phyloP scores from a whole-genome alignment of 169 alveolate species.

The Cryptosporidium sp. region DNA sequence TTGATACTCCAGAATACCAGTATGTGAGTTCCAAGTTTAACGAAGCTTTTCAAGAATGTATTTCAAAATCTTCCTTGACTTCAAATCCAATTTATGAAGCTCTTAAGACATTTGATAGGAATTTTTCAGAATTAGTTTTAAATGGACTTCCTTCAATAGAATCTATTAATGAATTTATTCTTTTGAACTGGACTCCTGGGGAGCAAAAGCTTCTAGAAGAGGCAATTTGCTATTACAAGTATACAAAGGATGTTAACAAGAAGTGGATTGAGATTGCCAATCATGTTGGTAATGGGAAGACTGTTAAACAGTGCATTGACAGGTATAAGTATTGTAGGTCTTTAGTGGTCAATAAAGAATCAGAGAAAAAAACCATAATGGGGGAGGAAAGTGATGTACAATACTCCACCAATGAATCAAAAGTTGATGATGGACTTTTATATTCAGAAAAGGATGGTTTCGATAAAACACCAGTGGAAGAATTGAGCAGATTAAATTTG shows the following conservation, averaged over 20 bases:
- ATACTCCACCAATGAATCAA: not conserved
- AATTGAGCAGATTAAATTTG: constrained; percentile 2
- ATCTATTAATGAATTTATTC: not conserved
- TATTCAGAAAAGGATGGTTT: not conserved
- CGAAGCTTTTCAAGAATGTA: not conserved
- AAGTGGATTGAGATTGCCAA: constrained; percentile 69
- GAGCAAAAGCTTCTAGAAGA: constrained; percentile 66
- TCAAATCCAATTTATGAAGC: constrained; percentile 57
- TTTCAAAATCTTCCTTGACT: not conserved
- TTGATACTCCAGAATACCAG: constrained; percentile 32
- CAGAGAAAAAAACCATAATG: not conserved
- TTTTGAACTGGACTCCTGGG: constrained; percentile 36
- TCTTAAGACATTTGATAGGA: constrained; percentile 35
- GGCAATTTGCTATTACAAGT: constrained; percentile 67
- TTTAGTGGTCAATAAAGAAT: not conserved
- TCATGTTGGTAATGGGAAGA: constrained; percentile 68
- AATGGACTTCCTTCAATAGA: constrained; percentile 21
- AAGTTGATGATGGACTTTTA: not conserved
- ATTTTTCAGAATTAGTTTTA: not conserved
- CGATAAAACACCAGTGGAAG: not conserved
- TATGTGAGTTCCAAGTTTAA: constrained; percentile 5
- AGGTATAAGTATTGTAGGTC: constrained; percentile 68
- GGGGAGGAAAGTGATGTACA: not conserved
- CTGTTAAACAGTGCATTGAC: constrained; percentile 57
- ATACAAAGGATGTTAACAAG: constrained; percentile 57